phyloP scores from a whole-genome alignment of 225 moss, liverwort and hornwort species.

The Physcomitrium patens region DNA sequence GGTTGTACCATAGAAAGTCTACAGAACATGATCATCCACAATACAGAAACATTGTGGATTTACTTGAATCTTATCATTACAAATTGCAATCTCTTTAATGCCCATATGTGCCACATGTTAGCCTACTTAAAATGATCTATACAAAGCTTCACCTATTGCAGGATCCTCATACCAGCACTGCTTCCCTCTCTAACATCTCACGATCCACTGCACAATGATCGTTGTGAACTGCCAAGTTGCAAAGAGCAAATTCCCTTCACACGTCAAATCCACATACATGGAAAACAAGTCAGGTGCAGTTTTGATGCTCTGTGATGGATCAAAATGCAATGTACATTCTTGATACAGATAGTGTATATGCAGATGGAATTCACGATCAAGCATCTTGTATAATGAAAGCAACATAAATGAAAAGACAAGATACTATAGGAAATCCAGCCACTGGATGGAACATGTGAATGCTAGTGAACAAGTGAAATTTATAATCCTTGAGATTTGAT shows the following conservation, averaged over 20 bases:
- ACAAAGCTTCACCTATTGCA: conserved; percentile 35
- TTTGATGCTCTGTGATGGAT: neutral
- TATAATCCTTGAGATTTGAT: neutral
- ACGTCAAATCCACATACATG: conserved; percentile 34
- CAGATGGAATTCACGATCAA: neutral
- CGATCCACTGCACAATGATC: conserved; percentile 4
- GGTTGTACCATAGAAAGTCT: too few relatives aligned
- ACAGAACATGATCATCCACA: conserved; percentile 22
- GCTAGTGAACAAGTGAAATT: neutral
- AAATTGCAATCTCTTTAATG: conserved; percentile 33
- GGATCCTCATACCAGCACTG: conserved; percentile 19
- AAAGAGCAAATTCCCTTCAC: too few relatives aligned
- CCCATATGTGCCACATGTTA: conserved; percentile 33
- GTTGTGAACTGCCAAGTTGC: too few relatives aligned
- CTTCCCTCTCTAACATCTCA: conserved; percentile 12
- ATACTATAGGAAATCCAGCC: neutral
- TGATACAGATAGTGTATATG: neutral
- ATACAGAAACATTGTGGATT: conserved; percentile 23
- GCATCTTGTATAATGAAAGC: neutral
- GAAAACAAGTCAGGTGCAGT: conserved; percentile 7
- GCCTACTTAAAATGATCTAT: conserved; percentile 36
- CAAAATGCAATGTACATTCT: neutral
- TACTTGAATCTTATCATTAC: conserved; percentile 30
- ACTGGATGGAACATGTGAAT: conserved; percentile 1
- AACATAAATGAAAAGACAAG: neutral